Evolutionary conservation across 1,284 basidiomycete species (phyloP), one percentile per base, ranked within the genome.

Genomic region (Cystobasidium slooffiae): DNA sequence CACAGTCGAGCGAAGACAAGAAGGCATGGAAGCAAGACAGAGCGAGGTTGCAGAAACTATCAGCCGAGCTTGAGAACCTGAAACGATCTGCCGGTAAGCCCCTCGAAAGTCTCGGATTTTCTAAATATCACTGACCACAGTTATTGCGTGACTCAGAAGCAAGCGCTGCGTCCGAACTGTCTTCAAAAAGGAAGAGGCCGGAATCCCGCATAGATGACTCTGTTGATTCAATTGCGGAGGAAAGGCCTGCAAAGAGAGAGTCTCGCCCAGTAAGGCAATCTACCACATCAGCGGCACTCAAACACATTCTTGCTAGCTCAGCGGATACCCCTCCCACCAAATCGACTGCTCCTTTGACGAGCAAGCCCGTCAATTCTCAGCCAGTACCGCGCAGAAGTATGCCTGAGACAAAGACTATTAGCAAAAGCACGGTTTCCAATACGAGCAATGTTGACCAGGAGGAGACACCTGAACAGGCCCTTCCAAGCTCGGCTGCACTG

Each of bases 241-340:
- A 31, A 31, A 31, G 9, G 46, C 20, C 24, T 12, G n/a, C 16
- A 2, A 31, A 53, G 46, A 37, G 20, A 10, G 20, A 10, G 22
- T 5, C 9, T 14, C 64, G 51, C 18, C 47, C 64, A 4, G 24
- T 51, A n/a, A 47, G 64, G 18, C 24, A 31, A 24, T 72, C 69
- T 5, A 63, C 61, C 1, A 72, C 69, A 14, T 52, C 59, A 12
- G 43, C 62, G 46, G 63, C 70, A 8, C 39, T 73, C 22, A 46
- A 46, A 47, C 22, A 55, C 43, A 73, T 73, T 22, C 52, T 73
- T 8, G 70, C 62, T 14, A 39, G 59, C 39, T 37, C 52, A 12
- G 43, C 52, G 16, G 70, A 66, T 43, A 73, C 70, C 16, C 70
- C 70, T 12, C 70, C 70, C 3, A 63, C 10, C 16, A 37, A 5